These are phyloP conservation scores for Schizosaccharomyces octosporus DNA, from an alignment of 805 yeast species.

Conservation along the genomic window DNA sequence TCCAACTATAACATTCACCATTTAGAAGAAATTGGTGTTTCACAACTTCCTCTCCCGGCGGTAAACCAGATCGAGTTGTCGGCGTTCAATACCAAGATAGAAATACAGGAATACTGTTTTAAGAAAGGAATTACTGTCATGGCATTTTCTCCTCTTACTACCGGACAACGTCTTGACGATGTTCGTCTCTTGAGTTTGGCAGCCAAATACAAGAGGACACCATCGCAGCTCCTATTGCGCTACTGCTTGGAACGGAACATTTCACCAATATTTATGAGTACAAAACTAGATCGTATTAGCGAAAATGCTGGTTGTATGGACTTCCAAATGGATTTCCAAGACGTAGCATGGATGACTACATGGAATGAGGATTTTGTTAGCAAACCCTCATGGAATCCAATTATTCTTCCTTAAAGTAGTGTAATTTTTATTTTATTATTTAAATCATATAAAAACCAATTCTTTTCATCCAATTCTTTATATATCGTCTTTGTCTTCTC, in stretches of 20 bases:
- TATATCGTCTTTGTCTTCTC: too few species aligned
- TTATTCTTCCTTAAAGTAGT: background rate
- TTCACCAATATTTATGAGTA: background rate
- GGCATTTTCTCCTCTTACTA: constrained; percentile 43
- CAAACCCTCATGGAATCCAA: background rate
- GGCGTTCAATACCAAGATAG: constrained; percentile 24
- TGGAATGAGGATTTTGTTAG: background rate
- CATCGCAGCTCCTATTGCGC: constrained; percentile 24
- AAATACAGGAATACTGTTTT: constrained; percentile 21
- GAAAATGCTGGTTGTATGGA: background rate
- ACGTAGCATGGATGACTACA: background rate
- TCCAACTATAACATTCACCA: constrained; percentile 38
- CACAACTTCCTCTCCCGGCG: constrained; percentile 30
- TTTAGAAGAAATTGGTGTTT: constrained; percentile 26
- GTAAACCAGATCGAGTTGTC: constrained; percentile 43
- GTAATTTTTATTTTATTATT: background rate
- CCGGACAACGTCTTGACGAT: constrained; percentile 21
- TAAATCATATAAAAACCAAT: too few species aligned
- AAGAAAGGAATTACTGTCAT: constrained; percentile 25
- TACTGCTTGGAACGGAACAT: constrained; percentile 7
- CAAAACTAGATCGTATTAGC: background rate
- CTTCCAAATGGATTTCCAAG: background rate
- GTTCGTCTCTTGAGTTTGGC: constrained; percentile 14
- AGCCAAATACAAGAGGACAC: constrained; percentile 17
- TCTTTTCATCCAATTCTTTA: too few species aligned